A percentile compares a stretch with the other conserved stretches of the same genome.
phyloP scores from a whole-genome alignment of 345 rosid species.

The Gossypium ekmanianum region DNA sequence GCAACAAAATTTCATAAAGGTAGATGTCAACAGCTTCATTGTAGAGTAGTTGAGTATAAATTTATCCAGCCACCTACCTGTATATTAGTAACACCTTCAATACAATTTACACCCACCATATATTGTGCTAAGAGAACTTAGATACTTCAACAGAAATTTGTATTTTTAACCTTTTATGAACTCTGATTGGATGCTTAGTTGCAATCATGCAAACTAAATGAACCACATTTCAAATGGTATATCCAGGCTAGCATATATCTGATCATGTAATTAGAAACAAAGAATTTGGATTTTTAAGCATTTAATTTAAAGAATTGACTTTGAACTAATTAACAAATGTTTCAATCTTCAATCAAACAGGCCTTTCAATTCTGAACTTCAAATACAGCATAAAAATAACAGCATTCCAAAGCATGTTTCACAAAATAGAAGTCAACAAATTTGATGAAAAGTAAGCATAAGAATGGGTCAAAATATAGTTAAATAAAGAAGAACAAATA shows the following conservation, averaged over 20 bases:
- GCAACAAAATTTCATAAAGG: neutral
- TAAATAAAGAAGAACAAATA: slow-evolving; percentile 28
- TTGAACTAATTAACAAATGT: neutral
- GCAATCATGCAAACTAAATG: neutral
- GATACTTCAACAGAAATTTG: neutral
- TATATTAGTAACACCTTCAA: neutral
- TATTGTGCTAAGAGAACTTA: neutral
- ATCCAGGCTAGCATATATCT: neutral
- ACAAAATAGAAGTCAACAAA: neutral
- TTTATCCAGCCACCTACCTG: neutral
- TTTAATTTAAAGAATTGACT: neutral
- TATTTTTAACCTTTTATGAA: neutral
- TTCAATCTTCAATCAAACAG: neutral
- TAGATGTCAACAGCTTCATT: neutral
- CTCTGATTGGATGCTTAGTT: neutral
- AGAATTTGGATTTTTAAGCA: neutral
- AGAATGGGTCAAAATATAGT: neutral
- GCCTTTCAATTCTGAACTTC: neutral
- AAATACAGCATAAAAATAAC: neutral
- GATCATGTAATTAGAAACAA: neutral
- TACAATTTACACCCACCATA: slow-evolving; percentile 1
- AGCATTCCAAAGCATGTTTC: neutral
- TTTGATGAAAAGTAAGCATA: neutral
- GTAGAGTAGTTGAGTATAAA: too few species aligned
- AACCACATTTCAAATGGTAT: neutral